A percentile compares a stretch with the other conserved stretches of the same genome.
Evolutionary conservation across 257 asterid species (phyloP).

Genomic region (Verbascum thapsus): DNA sequence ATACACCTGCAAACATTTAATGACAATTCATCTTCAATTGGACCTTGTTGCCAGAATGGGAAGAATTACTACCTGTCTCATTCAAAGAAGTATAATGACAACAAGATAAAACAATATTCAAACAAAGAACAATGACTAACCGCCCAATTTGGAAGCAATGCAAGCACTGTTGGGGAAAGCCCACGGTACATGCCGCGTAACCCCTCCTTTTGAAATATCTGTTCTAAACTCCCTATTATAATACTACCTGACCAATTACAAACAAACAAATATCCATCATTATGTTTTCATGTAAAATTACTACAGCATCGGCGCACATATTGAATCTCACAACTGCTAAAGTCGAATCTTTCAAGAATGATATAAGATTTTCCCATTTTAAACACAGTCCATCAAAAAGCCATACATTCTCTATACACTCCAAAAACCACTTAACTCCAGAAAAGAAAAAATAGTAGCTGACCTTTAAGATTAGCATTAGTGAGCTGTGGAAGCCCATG

Average conservation of each 20-base stretch:
- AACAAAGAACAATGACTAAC: slow-evolving; percentile 43
- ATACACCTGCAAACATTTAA: slow-evolving; percentile 70
- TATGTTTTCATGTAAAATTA: slow-evolving; percentile 7
- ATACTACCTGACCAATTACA: slow-evolving; percentile 69
- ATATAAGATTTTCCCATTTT: slow-evolving; percentile 9
- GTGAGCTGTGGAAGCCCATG: slow-evolving; percentile 78
- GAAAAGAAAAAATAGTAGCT: slow-evolving; percentile 14
- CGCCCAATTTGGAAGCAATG: slow-evolving; percentile 97
- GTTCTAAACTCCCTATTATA: slow-evolving; percentile 85
- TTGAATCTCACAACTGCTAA: not conserved
- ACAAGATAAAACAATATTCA: not conserved
- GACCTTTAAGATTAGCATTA: slow-evolving; percentile 74
- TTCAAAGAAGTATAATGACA: slow-evolving; percentile 11
- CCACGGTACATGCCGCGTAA: slow-evolving; percentile 97
- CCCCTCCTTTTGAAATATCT: slow-evolving; percentile 80
- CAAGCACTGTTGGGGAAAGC: slow-evolving; percentile 90
- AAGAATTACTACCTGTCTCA: slow-evolving; percentile 11
- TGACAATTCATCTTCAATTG: slow-evolving; percentile 20
- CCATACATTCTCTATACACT: not conserved
- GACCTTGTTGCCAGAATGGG: slow-evolving; percentile 13
- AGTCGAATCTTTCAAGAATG: not conserved
- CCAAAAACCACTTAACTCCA: too few species aligned
- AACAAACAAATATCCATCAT: slow-evolving; percentile 22
- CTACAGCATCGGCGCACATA: slow-evolving; percentile 4
- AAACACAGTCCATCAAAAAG: not conserved